These are phyloP conservation scores for Juglanconis oblonga DNA, from an alignment of 2,329 filamentous ascomycete genomes.

Conservation along the genomic window DNA sequence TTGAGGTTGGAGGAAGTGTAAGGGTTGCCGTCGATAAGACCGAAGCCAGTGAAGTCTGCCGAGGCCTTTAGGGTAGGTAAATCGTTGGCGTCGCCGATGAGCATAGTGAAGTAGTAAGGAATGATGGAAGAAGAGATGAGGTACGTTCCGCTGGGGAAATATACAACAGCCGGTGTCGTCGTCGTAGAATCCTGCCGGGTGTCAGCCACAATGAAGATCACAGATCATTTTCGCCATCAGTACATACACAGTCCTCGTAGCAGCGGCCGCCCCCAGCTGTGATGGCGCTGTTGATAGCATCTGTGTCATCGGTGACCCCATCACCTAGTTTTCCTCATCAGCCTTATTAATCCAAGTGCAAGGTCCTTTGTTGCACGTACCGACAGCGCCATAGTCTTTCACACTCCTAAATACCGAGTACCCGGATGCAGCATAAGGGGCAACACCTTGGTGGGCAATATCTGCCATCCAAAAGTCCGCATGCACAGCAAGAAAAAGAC, in stretches of 20 bases:
- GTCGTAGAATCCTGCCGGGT: slow-evolving; percentile 35
- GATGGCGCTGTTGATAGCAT: slow-evolving; percentile 44
- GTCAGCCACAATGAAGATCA: slow-evolving; percentile 12
- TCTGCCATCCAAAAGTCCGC: slow-evolving; percentile 30
- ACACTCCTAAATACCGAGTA: slow-evolving; percentile 48
- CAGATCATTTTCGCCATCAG: background rate
- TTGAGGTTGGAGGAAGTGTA: slow-evolving; percentile 41
- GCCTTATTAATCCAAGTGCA: background rate
- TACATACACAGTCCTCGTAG: slow-evolving; percentile 39
- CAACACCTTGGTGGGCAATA: slow-evolving; percentile 38
- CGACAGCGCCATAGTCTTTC: slow-evolving; percentile 44
- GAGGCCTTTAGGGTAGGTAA: slow-evolving; percentile 55
- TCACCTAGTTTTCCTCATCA: slow-evolving; percentile 30
- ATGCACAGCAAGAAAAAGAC: slow-evolving; percentile 25
- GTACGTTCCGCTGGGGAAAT: slow-evolving; percentile 58
- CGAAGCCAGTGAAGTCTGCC: slow-evolving; percentile 45
- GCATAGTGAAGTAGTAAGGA: slow-evolving; percentile 76
- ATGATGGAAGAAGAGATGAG: slow-evolving; percentile 67
- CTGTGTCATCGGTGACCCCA: slow-evolving; percentile 44
- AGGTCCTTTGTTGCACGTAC: background rate
- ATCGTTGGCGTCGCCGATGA: slow-evolving; percentile 66
- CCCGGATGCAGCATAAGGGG: slow-evolving; percentile 37
- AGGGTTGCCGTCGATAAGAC: slow-evolving; percentile 47
- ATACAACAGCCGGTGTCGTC: slow-evolving; percentile 39
- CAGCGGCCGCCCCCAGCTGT: slow-evolving; percentile 37